Conservation (phyloP, 257 asterid species). For the Solanum clarkiae region DNA sequence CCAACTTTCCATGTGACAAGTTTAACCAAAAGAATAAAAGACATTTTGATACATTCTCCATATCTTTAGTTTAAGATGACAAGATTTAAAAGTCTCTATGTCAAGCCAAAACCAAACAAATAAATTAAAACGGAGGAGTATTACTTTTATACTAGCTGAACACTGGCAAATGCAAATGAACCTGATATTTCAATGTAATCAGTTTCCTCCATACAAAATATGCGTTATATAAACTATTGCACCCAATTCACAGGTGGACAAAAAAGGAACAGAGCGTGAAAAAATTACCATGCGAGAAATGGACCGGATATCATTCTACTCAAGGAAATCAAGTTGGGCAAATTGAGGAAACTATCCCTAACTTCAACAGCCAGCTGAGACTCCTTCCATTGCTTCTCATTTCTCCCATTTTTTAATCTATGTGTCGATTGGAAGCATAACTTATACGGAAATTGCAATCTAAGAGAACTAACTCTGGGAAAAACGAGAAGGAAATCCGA, state of each 20-base stretch:
- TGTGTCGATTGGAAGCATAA: slow-evolving; percentile 7
- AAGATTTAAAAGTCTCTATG: not conserved
- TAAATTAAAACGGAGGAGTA: not conserved
- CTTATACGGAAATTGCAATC: slow-evolving; percentile 12
- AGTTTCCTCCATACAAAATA: not conserved
- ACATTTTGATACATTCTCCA: not conserved
- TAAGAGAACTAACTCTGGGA: not conserved
- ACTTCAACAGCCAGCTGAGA: slow-evolving; percentile 16
- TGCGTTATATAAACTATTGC: not conserved
- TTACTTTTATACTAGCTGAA: not conserved
- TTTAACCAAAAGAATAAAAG: not conserved
- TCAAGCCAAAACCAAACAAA: not conserved
- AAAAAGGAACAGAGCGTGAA: not conserved
- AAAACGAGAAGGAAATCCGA: slow-evolving; percentile 37
- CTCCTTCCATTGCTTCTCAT: slow-evolving; percentile 1
- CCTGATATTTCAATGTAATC: not conserved
- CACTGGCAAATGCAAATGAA: not conserved
- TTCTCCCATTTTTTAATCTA: slow-evolving; percentile 4
- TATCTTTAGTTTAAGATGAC: not conserved
- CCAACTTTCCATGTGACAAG: not conserved
- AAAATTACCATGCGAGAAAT: slow-evolving; percentile 65
- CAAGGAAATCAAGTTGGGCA: slow-evolving; percentile 73
- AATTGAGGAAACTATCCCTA: slow-evolving; percentile 43
- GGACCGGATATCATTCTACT: slow-evolving; percentile 84
- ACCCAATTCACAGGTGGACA: not conserved